Evolutionary conservation across 2,329 filamentous ascomycete genomes (phyloP).

Genomic region (Fonsecaea monophora): DNA sequence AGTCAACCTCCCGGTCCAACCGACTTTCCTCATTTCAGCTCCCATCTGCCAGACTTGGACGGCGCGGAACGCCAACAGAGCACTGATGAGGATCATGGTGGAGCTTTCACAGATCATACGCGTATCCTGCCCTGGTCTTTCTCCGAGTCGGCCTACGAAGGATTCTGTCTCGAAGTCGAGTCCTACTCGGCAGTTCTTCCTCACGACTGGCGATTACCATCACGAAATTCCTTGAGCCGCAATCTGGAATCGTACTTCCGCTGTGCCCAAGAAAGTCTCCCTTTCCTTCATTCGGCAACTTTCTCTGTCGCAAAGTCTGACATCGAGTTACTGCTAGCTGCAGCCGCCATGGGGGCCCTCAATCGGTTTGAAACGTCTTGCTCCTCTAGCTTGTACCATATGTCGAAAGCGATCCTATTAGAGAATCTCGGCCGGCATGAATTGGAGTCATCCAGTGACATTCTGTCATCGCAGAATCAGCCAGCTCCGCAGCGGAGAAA

Average conservation of each 20-base stretch:
- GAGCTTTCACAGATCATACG: not conserved
- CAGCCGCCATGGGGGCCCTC: slow-evolving; percentile 65
- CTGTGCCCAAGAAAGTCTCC: slow-evolving; percentile 68
- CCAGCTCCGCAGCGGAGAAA: not conserved
- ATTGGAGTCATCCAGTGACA: slow-evolving; percentile 4
- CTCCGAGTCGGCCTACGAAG: slow-evolving; percentile 18
- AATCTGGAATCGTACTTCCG: slow-evolving; percentile 74
- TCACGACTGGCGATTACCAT: slow-evolving; percentile 68
- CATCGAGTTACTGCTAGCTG: slow-evolving; percentile 70
- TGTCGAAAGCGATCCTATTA: slow-evolving; percentile 67
- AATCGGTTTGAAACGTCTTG: slow-evolving; percentile 57
- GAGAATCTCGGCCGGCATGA: slow-evolving; percentile 56
- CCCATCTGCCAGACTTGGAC: slow-evolving; percentile 14
- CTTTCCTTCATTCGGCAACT: slow-evolving; percentile 72
- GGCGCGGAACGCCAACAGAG: not conserved
- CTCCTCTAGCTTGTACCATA: slow-evolving; percentile 54
- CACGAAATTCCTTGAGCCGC: slow-evolving; percentile 70
- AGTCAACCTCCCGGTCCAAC: slow-evolving; percentile 4
- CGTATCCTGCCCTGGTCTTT: slow-evolving; percentile 20
- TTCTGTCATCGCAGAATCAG: slow-evolving; percentile 4
- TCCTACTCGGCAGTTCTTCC: slow-evolving; percentile 11
- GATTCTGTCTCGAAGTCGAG: slow-evolving; percentile 16
- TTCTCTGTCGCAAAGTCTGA: slow-evolving; percentile 69
- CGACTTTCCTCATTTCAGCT: slow-evolving; percentile 22
- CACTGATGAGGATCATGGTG: slow-evolving; percentile 19